These are phyloP conservation scores for Paraphoma sp. DNA, from an alignment of 2,329 filamentous ascomycete genomes.

Conservation along the genomic window DNA sequence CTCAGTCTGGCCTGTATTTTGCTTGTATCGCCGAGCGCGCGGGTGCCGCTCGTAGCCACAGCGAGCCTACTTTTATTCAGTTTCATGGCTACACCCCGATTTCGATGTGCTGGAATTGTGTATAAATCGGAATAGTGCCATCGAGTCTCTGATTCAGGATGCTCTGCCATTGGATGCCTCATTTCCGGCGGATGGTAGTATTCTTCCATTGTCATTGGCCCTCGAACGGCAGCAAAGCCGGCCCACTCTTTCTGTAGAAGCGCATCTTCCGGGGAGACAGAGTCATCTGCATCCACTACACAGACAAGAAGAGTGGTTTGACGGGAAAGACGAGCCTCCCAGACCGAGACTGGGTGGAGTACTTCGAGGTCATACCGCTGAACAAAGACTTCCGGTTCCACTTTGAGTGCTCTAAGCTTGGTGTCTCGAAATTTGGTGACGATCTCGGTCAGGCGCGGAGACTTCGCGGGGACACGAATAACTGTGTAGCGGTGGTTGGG, in stretches of 20 bases:
- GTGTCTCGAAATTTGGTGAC: conserved; percentile 19
- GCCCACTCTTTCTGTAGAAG: conserved; percentile 24
- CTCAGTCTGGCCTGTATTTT: conserved; percentile 13
- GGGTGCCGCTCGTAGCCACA: not conserved
- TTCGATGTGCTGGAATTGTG: conserved; percentile 16
- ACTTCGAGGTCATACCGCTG: conserved; percentile 17
- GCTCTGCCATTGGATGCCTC: conserved; percentile 11
- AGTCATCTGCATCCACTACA: not conserved
- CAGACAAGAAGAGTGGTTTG: conserved; percentile 9
- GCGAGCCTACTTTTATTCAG: conserved; percentile 12
- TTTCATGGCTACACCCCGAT: conserved; percentile 13
- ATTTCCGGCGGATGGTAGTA: conserved; percentile 22
- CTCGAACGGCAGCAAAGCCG: conserved; percentile 21
- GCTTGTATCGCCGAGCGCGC: no score
- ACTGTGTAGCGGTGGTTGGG: conserved; percentile 9
- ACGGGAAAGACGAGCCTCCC: conserved; percentile 15
- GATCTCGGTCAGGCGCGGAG: conserved; percentile 12
- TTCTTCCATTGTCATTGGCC: conserved; percentile 15
- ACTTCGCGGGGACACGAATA: conserved; percentile 16
- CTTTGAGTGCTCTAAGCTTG: conserved; percentile 22
- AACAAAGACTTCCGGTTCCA: conserved; percentile 21
- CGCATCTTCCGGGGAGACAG: conserved; percentile 2
- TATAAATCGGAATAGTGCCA: conserved; percentile 30
- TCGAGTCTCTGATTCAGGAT: conserved; percentile 15
- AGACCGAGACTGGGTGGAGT: conserved; percentile 12